These are phyloP conservation scores for Termitomyces sp. DNA, from an alignment of 768 basidiomycete genomes.

Conservation along the genomic window DNA sequence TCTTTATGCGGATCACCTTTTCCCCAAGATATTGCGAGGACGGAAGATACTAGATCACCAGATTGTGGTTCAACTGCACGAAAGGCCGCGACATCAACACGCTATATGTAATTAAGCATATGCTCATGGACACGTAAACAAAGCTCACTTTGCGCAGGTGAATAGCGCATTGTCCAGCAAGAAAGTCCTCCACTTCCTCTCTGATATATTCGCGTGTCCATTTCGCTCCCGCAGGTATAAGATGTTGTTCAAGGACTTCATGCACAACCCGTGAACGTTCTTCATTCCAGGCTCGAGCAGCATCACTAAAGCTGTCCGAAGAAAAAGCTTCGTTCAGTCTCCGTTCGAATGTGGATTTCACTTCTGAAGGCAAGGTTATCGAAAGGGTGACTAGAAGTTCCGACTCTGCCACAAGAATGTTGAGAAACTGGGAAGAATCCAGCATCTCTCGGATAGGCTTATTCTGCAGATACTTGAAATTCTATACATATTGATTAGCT, in stretches of 20 bases:
- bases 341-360: constrained; percentile 64
- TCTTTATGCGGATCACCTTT: constrained; percentile 93
- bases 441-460: constrained; percentile 72
- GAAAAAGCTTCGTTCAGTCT: constrained; percentile 76
- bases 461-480: constrained; percentile 88
- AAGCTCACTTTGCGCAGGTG: constrained; percentile 63
- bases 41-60: constrained; percentile 70
- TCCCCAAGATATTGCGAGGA: constrained; percentile 91
- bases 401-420: constrained; percentile 87
- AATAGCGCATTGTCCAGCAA: constrained; percentile 63
- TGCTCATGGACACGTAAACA: neutral
- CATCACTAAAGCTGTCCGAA: constrained; percentile 80
- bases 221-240: constrained; percentile 81
- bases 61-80: constrained; percentile 51
- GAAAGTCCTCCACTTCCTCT: constrained; percentile 83
- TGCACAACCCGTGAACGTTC: constrained; percentile 75
- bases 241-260: constrained; percentile 70
- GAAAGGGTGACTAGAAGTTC: constrained; percentile 79
- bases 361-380: constrained; percentile 59
- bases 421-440: constrained; percentile 74
- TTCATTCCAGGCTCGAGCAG: constrained; percentile 88
- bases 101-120: constrained; percentile 38
- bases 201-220: constrained; percentile 88
- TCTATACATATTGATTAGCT: constrained; percentile 38
- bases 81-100: constrained; percentile 80